phyloP scores from a whole-genome alignment of 139 green algal genomes.

The Chlamydomonas sphaeroides region DNA sequence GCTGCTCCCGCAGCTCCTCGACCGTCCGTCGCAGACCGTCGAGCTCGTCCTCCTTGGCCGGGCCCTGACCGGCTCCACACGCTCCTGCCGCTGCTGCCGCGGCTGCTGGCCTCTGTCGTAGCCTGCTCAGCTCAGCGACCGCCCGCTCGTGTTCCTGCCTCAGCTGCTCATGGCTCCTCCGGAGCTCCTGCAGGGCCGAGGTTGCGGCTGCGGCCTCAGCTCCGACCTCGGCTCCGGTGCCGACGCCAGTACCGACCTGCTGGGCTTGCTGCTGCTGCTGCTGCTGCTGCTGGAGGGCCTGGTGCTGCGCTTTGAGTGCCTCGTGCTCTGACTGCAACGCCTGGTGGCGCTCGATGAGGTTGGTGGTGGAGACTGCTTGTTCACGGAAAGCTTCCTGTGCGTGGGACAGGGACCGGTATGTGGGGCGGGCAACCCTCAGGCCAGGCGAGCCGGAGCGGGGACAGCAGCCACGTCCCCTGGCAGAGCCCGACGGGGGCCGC shows the following conservation, averaged over 20 bases:
- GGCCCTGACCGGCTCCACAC: not conserved
- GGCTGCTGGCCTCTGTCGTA: not conserved
- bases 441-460: no score
- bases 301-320: no score
- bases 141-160: not conserved
- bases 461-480: no score
- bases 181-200: not conserved
- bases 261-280: no score
- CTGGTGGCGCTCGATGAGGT: not conserved
- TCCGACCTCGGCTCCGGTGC: no score
- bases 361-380: conserved; percentile 27
- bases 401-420: no score
- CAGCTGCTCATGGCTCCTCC: not conserved
- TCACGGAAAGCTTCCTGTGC: conserved; percentile 32
- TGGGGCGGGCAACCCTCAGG: no score
- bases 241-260: no score
- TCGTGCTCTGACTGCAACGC: conserved; percentile 4
- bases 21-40: not conserved
- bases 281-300: no score
- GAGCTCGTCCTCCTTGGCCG: not conserved
- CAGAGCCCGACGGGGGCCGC: no score
- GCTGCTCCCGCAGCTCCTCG: conserved; percentile 14
- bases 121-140: not conserved
- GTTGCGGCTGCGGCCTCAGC: no score
- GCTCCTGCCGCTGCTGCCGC: not conserved